Percentiles rank a stretch among this genome's conserved stretches.
These are phyloP conservation scores for Phoenix roebelenii DNA, from an alignment of 176 grass and related monocot species.

Conservation along the genomic window DNA sequence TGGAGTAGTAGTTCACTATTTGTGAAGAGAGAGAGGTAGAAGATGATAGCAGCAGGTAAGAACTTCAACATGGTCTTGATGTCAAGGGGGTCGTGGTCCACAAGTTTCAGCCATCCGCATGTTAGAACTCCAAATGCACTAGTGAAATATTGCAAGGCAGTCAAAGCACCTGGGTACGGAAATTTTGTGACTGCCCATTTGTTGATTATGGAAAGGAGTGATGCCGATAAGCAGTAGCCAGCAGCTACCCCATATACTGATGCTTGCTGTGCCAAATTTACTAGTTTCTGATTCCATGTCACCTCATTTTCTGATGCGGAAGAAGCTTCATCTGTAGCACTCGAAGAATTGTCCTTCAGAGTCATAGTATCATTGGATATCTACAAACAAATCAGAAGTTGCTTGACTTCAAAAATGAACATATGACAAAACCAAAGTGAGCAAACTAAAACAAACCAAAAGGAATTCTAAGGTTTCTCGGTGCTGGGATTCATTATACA, in stretches of 20 bases:
- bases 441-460: too few relatives aligned
- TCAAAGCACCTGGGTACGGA: constrained; percentile 62
- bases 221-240: constrained; percentile 72
- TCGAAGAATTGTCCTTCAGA: constrained; percentile 23
- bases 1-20: constrained; percentile 71
- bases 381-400: constrained; percentile 28
- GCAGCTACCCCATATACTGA: constrained; percentile 72
- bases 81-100: constrained; percentile 53
- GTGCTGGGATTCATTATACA: too few relatives aligned
- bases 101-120: constrained; percentile 54
- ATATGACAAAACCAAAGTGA: too few relatives aligned
- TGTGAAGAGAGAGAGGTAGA: constrained; percentile 86
- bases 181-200: constrained; percentile 91
- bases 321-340: constrained; percentile 15
- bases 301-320: constrained; percentile 26
- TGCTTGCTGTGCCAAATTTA: constrained; percentile 37
- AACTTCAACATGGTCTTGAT: constrained; percentile 78
- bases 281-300: constrained; percentile 28
- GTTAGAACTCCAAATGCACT: constrained; percentile 69
- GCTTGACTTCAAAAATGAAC: neutral
- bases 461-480: too few relatives aligned
- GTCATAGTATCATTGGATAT: constrained; percentile 39
- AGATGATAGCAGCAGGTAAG: constrained; percentile 76
- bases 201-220: constrained; percentile 73
- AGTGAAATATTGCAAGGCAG: constrained; percentile 65